Evolutionary conservation across 2,329 filamentous ascomycete genomes (phyloP).

Genomic region (Microsporum audouinii): DNA sequence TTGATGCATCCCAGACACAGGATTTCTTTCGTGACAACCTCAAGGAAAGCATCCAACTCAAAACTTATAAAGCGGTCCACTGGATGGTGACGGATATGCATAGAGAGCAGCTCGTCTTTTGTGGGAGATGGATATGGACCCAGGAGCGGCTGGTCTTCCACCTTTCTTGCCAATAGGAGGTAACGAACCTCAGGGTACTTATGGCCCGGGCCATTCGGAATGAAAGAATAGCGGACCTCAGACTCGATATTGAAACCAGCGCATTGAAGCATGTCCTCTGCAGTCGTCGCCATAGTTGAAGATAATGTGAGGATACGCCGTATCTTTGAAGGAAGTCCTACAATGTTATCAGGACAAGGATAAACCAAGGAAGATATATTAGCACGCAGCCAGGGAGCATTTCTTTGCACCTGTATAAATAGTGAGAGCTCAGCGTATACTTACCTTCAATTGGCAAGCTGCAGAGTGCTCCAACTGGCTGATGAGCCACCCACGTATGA

Average conservation of each 20-base stretch:
- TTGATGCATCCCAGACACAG: not conserved
- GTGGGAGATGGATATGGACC: not conserved
- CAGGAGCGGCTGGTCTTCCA: not conserved
- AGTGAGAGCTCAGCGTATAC: not conserved
- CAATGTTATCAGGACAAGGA: no score
- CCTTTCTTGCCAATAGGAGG: not conserved
- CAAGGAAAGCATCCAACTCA: not conserved
- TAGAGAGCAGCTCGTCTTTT: not conserved
- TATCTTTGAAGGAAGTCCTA: not conserved
- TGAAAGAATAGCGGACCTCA: not conserved
- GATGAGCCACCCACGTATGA: no score
- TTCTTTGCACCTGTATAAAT: not conserved
- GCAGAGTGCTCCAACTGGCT: no score
- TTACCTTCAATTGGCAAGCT: no score
- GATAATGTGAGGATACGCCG: not conserved
- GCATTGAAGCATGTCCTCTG: slow-evolving; percentile 4
- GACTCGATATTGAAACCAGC: slow-evolving; percentile 1
- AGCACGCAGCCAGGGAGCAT: not conserved
- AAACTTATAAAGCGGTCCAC: not conserved
- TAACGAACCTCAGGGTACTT: not conserved
- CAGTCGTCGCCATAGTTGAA: not conserved
- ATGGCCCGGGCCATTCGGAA: slow-evolving; percentile 2
- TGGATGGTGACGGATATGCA: not conserved
- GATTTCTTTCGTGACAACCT: not conserved
- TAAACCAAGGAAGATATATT: not conserved